Percentiles rank a stretch among this genome's conserved stretches.
Conservation (phyloP, 2,329 filamentous ascomycete species). For the Pestalotiopsis sp. region DNA sequence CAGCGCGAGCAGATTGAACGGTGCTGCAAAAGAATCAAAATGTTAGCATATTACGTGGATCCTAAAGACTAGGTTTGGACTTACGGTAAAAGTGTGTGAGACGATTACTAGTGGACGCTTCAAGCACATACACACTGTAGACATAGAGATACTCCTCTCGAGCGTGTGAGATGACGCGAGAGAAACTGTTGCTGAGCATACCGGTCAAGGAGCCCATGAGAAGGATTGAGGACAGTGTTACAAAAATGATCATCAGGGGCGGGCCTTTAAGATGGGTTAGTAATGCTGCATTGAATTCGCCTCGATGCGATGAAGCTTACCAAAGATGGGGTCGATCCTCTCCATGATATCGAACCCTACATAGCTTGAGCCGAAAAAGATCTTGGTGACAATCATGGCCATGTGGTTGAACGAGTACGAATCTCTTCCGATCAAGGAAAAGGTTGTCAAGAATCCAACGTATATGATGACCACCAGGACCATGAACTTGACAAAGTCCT, state of each 20-base stretch:
- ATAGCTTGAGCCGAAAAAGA: conserved; percentile 78
- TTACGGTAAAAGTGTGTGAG: conserved; percentile 68
- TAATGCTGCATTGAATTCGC: neutral
- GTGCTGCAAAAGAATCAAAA: conserved; percentile 37
- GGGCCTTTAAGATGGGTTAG: conserved; percentile 38
- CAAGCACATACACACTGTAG: conserved; percentile 67
- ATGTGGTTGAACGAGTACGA: conserved; percentile 67
- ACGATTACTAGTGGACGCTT: conserved; percentile 69
- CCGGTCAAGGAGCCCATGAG: conserved; percentile 79
- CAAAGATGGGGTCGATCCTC: conserved; percentile 60
- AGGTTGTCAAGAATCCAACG: conserved; percentile 86
- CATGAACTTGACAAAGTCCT: conserved; percentile 78
- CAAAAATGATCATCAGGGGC: conserved; percentile 71
- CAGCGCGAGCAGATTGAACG: conserved; percentile 75
- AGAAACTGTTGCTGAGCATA: conserved; percentile 77
- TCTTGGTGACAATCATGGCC: conserved; percentile 77
- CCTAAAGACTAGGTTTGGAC: conserved; percentile 10
- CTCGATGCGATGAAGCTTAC: conserved; percentile 18
- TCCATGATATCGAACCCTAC: conserved; percentile 73
- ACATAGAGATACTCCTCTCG: conserved; percentile 80
- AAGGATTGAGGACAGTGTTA: conserved; percentile 77
- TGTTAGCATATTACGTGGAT: neutral
- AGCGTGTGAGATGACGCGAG: conserved; percentile 63
- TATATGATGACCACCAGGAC: conserved; percentile 82
- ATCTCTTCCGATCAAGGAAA: conserved; percentile 75